Percentiles rank a stretch among this genome's conserved stretches.
Conservation (phyloP, 176 grass and related monocot genomes). For the Carex cristatella region DNA sequence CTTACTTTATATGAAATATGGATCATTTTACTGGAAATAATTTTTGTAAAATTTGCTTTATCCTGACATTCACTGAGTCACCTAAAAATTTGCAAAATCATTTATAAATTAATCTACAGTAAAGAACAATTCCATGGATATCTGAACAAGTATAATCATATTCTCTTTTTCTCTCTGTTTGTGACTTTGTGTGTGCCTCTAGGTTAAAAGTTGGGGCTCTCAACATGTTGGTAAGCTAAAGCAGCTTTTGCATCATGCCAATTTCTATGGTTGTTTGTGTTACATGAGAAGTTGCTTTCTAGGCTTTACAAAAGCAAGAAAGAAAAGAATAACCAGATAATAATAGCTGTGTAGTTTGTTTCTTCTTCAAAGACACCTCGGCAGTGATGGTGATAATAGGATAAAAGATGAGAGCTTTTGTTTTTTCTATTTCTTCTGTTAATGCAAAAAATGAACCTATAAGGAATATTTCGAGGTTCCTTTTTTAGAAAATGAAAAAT, state of each 20-base stretch:
- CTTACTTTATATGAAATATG: background rate
- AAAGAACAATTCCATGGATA: background rate
- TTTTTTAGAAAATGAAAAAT: background rate
- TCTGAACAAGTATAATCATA: background rate
- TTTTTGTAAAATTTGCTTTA: background rate
- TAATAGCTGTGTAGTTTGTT: slow-evolving; percentile 1
- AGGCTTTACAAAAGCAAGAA: slow-evolving; percentile 10
- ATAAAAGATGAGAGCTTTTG: background rate
- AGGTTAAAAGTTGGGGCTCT: slow-evolving; percentile 8
- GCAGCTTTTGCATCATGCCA: slow-evolving; percentile 4
- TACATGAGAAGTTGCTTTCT: slow-evolving; percentile 8
- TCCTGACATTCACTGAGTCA: background rate
- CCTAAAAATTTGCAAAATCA: background rate
- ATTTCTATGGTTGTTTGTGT: background rate
- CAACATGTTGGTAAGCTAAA: slow-evolving; percentile 6
- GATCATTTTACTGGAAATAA: background rate
- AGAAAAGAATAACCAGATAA: slow-evolving; percentile 1
- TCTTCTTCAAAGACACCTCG: slow-evolving; percentile 10
- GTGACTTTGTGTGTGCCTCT: background rate
- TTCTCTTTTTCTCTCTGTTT: slow-evolving; percentile 11
- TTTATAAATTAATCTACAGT: background rate
- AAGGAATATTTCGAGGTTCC: background rate
- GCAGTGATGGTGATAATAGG: background rate
- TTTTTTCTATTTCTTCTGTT: background rate
- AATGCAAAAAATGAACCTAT: background rate